phyloP scores from a whole-genome alignment of 805 yeast genomes.

The Metschnikowia matae region DNA sequence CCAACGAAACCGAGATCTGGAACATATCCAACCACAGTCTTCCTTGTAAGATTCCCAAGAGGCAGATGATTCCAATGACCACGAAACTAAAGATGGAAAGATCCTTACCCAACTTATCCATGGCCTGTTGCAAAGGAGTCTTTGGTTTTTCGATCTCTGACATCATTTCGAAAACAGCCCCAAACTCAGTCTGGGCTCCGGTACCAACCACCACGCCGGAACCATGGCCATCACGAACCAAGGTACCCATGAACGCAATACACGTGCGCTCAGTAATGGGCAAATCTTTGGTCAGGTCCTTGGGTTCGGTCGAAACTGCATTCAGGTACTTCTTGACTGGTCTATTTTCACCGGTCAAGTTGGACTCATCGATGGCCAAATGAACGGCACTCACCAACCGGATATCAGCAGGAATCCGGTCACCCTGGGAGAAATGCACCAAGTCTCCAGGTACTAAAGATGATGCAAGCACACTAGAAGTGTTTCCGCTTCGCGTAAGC shows the following conservation, averaged over 20 bases:
- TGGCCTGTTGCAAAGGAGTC: conserved; percentile 91
- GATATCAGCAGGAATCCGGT: conserved; percentile 93
- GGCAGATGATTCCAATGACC: conserved; percentile 86
- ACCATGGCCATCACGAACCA: conserved; percentile 95
- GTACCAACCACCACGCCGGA: conserved; percentile 90
- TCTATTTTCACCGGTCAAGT: conserved; percentile 90
- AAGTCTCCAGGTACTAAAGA: conserved; percentile 94
- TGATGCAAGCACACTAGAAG: conserved; percentile 80
- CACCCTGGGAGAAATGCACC: conserved; percentile 87
- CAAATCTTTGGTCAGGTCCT: conserved; percentile 28
- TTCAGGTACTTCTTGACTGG: conserved; percentile 71
- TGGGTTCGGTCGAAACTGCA: conserved; percentile 26
- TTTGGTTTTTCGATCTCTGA: conserved; percentile 92
- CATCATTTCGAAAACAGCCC: conserved; percentile 94
- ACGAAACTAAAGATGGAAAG: conserved; percentile 78
- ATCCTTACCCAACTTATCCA: conserved; percentile 94
- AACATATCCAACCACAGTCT: conserved; percentile 97
- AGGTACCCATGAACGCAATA: conserved; percentile 95
- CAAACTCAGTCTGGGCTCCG: conserved; percentile 86
- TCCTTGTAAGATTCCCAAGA: conserved; percentile 88
- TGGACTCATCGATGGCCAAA: conserved; percentile 85
- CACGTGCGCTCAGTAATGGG: conserved; percentile 67
- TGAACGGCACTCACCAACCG: conserved; percentile 77
- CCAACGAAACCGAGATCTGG: conserved; percentile 93
- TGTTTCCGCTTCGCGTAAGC: conserved; percentile 74